Conservation (phyloP, 176 grass and related monocot species). For the Poa annua region DNA sequence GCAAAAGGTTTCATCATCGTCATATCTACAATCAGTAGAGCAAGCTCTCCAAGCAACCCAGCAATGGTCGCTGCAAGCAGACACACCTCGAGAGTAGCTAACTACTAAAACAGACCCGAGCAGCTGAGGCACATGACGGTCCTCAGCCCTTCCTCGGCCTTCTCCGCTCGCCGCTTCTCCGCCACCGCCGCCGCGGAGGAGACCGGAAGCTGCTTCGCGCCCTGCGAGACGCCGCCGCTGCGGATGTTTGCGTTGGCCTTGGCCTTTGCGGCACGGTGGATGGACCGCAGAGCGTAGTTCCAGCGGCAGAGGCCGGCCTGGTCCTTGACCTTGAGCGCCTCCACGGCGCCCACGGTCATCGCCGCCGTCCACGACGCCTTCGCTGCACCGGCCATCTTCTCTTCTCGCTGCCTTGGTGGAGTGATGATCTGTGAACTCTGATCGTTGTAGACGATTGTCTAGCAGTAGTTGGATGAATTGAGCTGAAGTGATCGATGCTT, state of each 20-base stretch:
- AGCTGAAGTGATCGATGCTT: background rate
- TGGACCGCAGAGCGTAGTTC: constrained; percentile 48
- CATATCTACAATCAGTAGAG: background rate
- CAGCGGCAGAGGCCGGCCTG: constrained; percentile 58
- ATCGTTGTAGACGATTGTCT: too few relatives aligned
- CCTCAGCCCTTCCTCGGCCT: constrained; percentile 8
- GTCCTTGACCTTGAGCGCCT: constrained; percentile 64
- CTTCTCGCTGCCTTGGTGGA: background rate
- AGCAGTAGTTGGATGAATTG: background rate
- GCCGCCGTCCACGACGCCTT: constrained; percentile 41
- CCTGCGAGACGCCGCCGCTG: background rate
- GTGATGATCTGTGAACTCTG: too few relatives aligned
- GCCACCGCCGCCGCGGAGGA: background rate
- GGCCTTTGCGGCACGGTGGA: background rate
- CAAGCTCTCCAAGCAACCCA: background rate
- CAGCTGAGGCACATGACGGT: constrained; percentile 16
- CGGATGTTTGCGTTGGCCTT: background rate
- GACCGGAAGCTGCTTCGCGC: too few relatives aligned
- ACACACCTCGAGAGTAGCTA: background rate
- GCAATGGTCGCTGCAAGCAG: background rate
- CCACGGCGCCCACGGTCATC: constrained; percentile 56
- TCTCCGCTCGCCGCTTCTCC: background rate
- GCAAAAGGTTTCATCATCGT: constrained; percentile 23
- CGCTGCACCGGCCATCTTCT: background rate
- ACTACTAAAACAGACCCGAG: background rate